phyloP scores from a whole-genome alignment of 2,329 filamentous ascomycete genomes.

The Colletotrichum liriopes region DNA sequence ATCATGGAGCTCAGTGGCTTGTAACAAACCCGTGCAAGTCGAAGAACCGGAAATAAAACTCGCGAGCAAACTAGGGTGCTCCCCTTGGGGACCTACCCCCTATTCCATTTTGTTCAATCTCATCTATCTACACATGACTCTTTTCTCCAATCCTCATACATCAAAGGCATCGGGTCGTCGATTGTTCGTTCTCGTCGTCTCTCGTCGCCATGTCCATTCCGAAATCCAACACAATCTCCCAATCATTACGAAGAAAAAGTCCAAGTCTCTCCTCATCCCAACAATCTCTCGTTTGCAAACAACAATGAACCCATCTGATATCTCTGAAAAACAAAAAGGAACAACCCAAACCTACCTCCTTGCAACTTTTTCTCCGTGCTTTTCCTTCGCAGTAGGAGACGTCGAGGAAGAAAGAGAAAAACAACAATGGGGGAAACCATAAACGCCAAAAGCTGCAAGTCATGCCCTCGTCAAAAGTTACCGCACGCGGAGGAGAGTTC shows the following conservation, averaged over 20 bases:
- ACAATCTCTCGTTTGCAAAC: background rate
- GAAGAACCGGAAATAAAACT: background rate
- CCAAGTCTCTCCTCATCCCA: background rate
- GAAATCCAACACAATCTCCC: background rate
- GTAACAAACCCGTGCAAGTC: background rate
- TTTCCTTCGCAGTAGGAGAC: background rate
- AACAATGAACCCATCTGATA: conserved; percentile 12
- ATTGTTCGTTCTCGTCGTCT: background rate
- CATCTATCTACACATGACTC: conserved; percentile 26
- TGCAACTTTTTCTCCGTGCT: conserved; percentile 8
- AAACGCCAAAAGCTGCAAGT: conserved; percentile 38
- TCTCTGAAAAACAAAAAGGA: conserved; percentile 7
- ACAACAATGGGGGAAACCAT: background rate
- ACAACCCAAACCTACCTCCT: conserved; percentile 20
- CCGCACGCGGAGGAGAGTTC: background rate
- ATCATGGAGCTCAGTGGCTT: background rate
- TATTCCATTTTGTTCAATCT: background rate
- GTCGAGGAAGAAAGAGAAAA: background rate
- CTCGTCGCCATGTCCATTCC: conserved; percentile 1
- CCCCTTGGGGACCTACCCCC: background rate
- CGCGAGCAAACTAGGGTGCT: background rate
- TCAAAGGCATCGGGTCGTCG: conserved; percentile 1
- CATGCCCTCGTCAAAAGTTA: conserved; percentile 1
- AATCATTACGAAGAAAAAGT: conserved; percentile 10
- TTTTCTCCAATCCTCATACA: conserved; percentile 13